Conservation (phyloP, 768 basidiomycete genomes). For the Symmetrospora coprosmae region DNA sequence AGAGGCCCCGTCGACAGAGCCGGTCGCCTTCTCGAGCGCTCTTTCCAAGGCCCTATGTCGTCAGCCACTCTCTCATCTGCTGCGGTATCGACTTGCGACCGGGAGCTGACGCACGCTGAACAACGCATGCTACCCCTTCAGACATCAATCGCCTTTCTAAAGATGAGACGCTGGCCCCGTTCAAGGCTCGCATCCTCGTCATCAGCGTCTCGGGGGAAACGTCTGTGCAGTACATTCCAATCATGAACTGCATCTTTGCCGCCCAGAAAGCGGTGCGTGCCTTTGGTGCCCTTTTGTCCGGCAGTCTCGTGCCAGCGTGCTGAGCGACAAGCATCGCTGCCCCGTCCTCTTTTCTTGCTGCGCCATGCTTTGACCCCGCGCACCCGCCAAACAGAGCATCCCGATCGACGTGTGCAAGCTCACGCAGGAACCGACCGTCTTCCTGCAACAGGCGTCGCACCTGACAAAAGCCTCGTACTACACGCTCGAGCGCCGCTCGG, state of each 20-base stretch:
- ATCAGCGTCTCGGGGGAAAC: conserved; percentile 84
- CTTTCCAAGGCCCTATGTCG: conserved; percentile 85
- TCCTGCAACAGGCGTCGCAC: conserved; percentile 92
- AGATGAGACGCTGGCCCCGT: conserved; percentile 24
- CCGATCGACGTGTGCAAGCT: conserved; percentile 93
- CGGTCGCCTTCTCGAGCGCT: conserved; percentile 68
- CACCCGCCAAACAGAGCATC: conserved; percentile 56
- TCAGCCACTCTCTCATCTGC: conserved; percentile 37
- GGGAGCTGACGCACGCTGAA: conserved; percentile 38
- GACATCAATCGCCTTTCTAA: conserved; percentile 52
- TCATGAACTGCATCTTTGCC: conserved; percentile 99
- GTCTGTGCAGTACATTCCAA: conserved; percentile 80
- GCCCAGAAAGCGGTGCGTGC: conserved; percentile 78
- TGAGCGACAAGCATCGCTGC: too few species aligned
- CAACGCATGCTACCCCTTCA: conserved; percentile 42
- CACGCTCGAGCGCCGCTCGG: conserved; percentile 61
- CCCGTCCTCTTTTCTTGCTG: conserved; percentile 7
- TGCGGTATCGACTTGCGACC: conserved; percentile 29
- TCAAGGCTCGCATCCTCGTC: conserved; percentile 53
- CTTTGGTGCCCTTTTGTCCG: not conserved
- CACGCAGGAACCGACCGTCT: conserved; percentile 69
- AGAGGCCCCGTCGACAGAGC: conserved; percentile 38
- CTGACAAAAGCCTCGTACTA: conserved; percentile 90
- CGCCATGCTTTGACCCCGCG: not conserved
- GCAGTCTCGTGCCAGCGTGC: not conserved